Evolutionary conservation across 805 yeast genomes (phyloP).

Genomic region (Metahyphopichia silvanorum): DNA sequence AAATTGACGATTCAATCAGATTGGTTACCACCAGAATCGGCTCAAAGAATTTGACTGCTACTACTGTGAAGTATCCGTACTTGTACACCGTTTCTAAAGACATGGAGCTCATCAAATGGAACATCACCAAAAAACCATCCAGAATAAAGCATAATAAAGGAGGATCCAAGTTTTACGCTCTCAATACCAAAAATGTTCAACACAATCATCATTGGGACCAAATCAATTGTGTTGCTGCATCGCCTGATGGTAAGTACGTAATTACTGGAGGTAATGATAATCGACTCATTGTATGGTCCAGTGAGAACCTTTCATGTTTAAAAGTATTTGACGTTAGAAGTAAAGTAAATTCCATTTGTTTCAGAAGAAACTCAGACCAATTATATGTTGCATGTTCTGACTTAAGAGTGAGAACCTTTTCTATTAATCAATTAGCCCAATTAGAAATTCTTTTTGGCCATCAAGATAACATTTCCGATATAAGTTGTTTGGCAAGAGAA

Average conservation of each 20-base stretch:
- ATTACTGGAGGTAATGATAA: slow-evolving; percentile 91
- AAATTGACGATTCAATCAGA: slow-evolving; percentile 35
- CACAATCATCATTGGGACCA: slow-evolving; percentile 75
- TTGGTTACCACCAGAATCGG: slow-evolving; percentile 55
- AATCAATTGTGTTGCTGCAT: slow-evolving; percentile 74
- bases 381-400: slow-evolving; percentile 92
- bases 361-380: slow-evolving; percentile 79
- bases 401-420: slow-evolving; percentile 81
- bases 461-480: slow-evolving; percentile 83
- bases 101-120: slow-evolving; percentile 77
- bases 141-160: slow-evolving; percentile 65
- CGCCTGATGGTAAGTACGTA: slow-evolving; percentile 82
- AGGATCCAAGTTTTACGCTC: slow-evolving; percentile 45
- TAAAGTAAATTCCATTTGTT: slow-evolving; percentile 66
- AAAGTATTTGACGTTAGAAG: slow-evolving; percentile 79
- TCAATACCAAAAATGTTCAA: slow-evolving; percentile 45
- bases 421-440: slow-evolving; percentile 82
- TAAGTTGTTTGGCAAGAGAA: slow-evolving; percentile 78
- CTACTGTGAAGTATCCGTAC: slow-evolving; percentile 55
- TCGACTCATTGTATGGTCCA: slow-evolving; percentile 80
- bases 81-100: slow-evolving; percentile 83
- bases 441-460: slow-evolving; percentile 93
- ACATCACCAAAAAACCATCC: slow-evolving; percentile 60
- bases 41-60: slow-evolving; percentile 52
- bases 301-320: slow-evolving; percentile 70